These are phyloP conservation scores for Pythium periplocum DNA, from an alignment of 352 stramenopile species.

Conservation along the genomic window DNA sequence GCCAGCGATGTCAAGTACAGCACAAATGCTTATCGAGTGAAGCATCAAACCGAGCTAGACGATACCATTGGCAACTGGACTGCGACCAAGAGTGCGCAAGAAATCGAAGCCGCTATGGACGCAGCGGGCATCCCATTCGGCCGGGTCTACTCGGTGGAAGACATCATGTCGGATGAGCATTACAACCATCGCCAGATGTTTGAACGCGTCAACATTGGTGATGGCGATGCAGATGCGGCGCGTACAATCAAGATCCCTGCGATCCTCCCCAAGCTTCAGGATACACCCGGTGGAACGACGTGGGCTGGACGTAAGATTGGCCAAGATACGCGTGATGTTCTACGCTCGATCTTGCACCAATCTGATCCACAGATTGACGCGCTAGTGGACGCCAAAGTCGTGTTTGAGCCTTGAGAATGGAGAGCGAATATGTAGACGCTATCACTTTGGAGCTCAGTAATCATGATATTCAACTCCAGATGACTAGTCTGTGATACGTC, in stretches of 20 bases:
- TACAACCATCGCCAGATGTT: constrained; percentile 76
- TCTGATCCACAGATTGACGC: constrained; percentile 50
- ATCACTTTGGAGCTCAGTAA: too few species aligned
- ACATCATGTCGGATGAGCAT: constrained; percentile 72
- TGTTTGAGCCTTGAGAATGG: constrained; percentile 45
- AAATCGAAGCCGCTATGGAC: constrained; percentile 58
- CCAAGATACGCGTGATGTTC: constrained; percentile 61
- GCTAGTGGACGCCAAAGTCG: constrained; percentile 48
- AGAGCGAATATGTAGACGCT: too few species aligned
- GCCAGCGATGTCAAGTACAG: constrained; percentile 46
- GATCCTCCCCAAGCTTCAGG: constrained; percentile 70
- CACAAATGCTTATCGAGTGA: constrained; percentile 65
- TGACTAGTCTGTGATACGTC: too few species aligned
- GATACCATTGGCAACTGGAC: constrained; percentile 51
- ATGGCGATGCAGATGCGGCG: constrained; percentile 14
- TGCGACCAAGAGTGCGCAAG: constrained; percentile 33
- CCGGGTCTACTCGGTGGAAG: constrained; percentile 75
- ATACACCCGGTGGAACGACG: constrained; percentile 50
- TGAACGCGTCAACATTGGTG: constrained; percentile 52
- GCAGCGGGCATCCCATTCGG: constrained; percentile 49
- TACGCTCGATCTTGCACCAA: constrained; percentile 43
- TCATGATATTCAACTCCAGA: too few species aligned
- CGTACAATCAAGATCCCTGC: constrained; percentile 57
- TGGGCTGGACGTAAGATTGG: constrained; percentile 67
- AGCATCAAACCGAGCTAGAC: constrained; percentile 58